A percentile compares a stretch with the other conserved stretches of the same genome.
phyloP scores from a whole-genome alignment of 495 filamentous ascomycete genomes.

The Filosporella fistucella region DNA sequence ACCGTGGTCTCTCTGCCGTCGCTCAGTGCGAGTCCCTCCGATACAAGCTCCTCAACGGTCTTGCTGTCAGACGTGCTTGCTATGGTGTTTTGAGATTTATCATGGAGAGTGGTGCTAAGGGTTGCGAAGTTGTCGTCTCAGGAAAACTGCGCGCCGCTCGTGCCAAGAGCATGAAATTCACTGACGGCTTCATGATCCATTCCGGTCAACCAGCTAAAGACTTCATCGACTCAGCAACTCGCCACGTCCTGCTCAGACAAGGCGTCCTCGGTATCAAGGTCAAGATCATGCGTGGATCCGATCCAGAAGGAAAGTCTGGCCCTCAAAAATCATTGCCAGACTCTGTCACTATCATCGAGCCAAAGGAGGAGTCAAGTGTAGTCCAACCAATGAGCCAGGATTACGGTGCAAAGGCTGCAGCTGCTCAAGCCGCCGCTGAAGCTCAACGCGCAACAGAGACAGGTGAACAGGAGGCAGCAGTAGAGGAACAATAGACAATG shows the following conservation, averaged over 20 bases:
- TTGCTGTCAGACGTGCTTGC: slow-evolving; percentile 95
- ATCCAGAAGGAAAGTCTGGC: slow-evolving; percentile 98
- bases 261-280: slow-evolving; percentile 99
- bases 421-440: slow-evolving; percentile 65
- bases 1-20: slow-evolving; percentile 98
- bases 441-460: slow-evolving; percentile 69
- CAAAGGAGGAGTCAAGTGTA: slow-evolving; percentile 95
- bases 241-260: slow-evolving; percentile 98
- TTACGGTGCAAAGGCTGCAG: slow-evolving; percentile 94
- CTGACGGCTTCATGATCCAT: slow-evolving; percentile 99
- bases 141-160: slow-evolving; percentile 97
- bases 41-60: slow-evolving; percentile 99
- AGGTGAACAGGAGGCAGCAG: slow-evolving; percentile 46
- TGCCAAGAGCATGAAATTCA: slow-evolving; percentile 99
- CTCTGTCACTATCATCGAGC: slow-evolving; percentile 98
- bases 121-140: slow-evolving; percentile 98
- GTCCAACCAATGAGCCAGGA: slow-evolving; percentile 94
- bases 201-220: slow-evolving; percentile 98
- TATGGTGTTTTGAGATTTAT: slow-evolving; percentile 99
- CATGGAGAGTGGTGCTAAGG: slow-evolving; percentile 99
- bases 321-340: slow-evolving; percentile 95
- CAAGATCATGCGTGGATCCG: slow-evolving; percentile 99
- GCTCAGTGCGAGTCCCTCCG: slow-evolving; percentile 99
- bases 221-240: slow-evolving; percentile 97
- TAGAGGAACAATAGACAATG: slow-evolving; percentile 42